These are phyloP conservation scores for Phycomyces nitens DNA, from an alignment of 192 early-diverging fungal species.

Conservation along the genomic window DNA sequence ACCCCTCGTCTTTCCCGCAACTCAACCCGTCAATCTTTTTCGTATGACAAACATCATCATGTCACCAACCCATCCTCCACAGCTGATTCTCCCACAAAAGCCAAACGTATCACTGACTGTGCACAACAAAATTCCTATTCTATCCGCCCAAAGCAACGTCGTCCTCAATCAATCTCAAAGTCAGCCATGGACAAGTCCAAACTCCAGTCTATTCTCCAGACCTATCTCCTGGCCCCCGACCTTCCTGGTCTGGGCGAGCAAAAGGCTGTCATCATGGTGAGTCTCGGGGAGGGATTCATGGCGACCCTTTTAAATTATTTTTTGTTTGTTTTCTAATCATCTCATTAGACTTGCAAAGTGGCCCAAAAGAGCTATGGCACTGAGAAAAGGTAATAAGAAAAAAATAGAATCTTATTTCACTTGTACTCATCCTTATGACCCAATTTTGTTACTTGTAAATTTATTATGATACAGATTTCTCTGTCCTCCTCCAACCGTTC, in stretches of 20 bases:
- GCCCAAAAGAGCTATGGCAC: constrained; percentile 92
- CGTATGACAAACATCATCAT: too few species aligned
- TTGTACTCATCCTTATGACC: background rate
- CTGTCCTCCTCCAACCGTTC: constrained; percentile 75
- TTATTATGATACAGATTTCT: constrained; percentile 51
- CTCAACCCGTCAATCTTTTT: too few species aligned
- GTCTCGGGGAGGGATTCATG: too few species aligned
- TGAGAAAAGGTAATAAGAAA: constrained; percentile 83
- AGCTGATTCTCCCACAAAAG: background rate
- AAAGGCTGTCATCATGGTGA: constrained; percentile 1
- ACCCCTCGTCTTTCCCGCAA: too few species aligned
- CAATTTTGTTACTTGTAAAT: constrained; percentile 1
- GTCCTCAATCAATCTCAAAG: too few species aligned
- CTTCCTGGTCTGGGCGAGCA: background rate
- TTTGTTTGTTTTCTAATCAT: background rate
- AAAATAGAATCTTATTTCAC: constrained; percentile 5
- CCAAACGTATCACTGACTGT: background rate
- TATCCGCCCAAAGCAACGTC: too few species aligned
- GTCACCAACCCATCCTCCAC: background rate
- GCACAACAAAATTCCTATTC: too few species aligned
- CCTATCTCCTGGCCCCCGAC: background rate
- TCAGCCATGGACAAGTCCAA: too few species aligned
- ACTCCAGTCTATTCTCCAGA: background rate
- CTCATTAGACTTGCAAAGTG: constrained; percentile 63
- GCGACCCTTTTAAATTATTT: too few species aligned